Evolutionary conservation across 2,329 filamentous ascomycete genomes (phyloP).

Genomic region (Fusarium sp.): DNA sequence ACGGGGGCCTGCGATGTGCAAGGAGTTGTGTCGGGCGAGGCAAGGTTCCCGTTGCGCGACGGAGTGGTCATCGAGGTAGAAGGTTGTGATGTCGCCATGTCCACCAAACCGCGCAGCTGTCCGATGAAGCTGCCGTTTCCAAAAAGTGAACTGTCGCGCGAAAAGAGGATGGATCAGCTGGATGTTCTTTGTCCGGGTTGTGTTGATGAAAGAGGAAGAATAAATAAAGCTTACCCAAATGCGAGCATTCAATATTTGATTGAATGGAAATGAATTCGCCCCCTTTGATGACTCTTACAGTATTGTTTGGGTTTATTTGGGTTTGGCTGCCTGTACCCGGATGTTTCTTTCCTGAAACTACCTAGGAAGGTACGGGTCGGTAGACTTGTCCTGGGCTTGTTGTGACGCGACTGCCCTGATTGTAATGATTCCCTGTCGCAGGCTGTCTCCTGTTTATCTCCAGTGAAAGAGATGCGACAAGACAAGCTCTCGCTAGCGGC

Average conservation of each 20-base stretch:
- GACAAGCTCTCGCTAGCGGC: constrained; percentile 44
- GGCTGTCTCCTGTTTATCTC: constrained; percentile 35
- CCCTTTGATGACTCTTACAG: constrained; percentile 30
- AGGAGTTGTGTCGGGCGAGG: constrained; percentile 41
- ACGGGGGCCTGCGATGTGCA: constrained; percentile 44
- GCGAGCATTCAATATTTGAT: constrained; percentile 42
- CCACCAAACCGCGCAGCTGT: constrained; percentile 48
- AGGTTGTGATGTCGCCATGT: constrained; percentile 44
- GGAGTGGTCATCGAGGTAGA: constrained; percentile 17
- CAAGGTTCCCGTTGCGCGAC: constrained; percentile 16
- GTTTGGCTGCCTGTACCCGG: constrained; percentile 35
- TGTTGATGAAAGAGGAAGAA: constrained; percentile 7
- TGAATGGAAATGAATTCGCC: constrained; percentile 3
- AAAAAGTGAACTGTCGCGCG: constrained; percentile 40
- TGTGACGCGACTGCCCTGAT: constrained; percentile 40
- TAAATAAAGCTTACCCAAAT: constrained; percentile 45
- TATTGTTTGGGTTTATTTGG: constrained; percentile 14
- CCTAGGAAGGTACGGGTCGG: too few species aligned
- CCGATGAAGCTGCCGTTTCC: constrained; percentile 45
- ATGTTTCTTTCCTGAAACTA: constrained; percentile 21
- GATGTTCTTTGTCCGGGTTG: constrained; percentile 2
- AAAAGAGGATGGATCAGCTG: constrained; percentile 19
- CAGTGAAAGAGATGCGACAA: constrained; percentile 10
- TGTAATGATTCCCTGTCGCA: constrained; percentile 33
- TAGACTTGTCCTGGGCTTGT: background rate